Evolutionary conservation across 352 stramenopile species (phyloP), one percentile per base, ranked within the genome.

Genomic region (Phytophthora multivora): DNA sequence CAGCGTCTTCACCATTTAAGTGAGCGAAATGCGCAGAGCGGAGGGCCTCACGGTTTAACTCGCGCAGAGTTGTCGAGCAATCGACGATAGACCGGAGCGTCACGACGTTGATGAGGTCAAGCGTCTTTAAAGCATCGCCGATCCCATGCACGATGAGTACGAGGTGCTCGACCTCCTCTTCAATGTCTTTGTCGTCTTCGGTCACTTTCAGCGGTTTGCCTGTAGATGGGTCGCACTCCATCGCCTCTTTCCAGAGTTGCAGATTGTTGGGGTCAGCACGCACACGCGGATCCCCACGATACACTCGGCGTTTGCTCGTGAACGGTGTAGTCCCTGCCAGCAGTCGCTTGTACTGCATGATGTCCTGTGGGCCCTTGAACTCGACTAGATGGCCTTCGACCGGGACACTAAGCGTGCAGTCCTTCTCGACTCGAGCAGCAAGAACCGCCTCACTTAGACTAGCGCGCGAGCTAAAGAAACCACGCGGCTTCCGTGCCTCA

Each of bases 101-200:
- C 46, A 91, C 82, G 12, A 94, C 83, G 42, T 94, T 94, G 59
- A 94, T 91, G 12, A 92, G 65, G 54, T 95, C 85, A 43, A 91
- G 85, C 16, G 84, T 95, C 72, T 91, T 93, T 13, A 96, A 64
- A 15, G 89, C 86, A 40, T 96, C 89, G n/a, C 89, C 89, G 30
- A 97, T 96, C 18, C 89, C 89, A 52, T 97, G 89, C 3, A 97
- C 86, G 26, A 97, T 91, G 13, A 97, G 76, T 35, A 96, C 79
- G 7, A 97, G 71, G 42, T 97, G 87, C 40, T 93, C 81, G n/a
- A 96, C 69, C 25, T 93, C 77, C 11, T 80, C 71, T 50, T 91
- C 78, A 41, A 94, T 88, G 40, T 94, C 86, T 0, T 66, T 61
- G 36, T 92, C 86, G 30, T 94, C 85, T 15, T 87, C 75, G 16